Conservation (phyloP, 345 rosid species). For the Cardamine occulta region DNA sequence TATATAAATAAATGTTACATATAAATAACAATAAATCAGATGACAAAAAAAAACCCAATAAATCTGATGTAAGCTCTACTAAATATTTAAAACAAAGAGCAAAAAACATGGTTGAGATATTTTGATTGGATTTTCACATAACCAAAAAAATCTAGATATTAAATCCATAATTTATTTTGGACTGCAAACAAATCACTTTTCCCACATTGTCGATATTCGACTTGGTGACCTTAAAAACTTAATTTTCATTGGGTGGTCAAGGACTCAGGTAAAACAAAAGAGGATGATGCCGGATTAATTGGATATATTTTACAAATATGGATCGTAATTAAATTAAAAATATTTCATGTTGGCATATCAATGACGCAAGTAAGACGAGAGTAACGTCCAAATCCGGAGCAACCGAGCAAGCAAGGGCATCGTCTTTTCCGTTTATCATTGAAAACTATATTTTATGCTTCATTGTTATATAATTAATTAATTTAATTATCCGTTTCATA, state of each 20-base stretch:
- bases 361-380: slow-evolving; percentile 11
- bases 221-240: no score
- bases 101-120: background rate
- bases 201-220: no score
- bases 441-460: background rate
- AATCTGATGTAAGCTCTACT: background rate
- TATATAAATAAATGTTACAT: slow-evolving; percentile 10
- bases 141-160: no score
- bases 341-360: background rate
- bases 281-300: background rate
- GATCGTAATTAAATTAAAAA: background rate
- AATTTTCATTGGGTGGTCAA: no score
- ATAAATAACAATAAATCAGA: background rate
- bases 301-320: background rate
- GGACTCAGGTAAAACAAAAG: no score
- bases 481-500: slow-evolving; percentile 1
- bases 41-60: no score
- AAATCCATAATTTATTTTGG: no score
- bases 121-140: no score
- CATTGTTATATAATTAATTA: slow-evolving; percentile 1
- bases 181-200: no score
- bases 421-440: slow-evolving; percentile 32
- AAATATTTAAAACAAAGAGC: background rate
- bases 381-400: slow-evolving; percentile 20
- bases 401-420: slow-evolving; percentile 10